A percentile compares a stretch with the other conserved stretches of the same genome.
These are phyloP conservation scores for Pseudopithomyces maydicus DNA, from an alignment of 2,329 filamentous ascomycete genomes.

Conservation along the genomic window DNA sequence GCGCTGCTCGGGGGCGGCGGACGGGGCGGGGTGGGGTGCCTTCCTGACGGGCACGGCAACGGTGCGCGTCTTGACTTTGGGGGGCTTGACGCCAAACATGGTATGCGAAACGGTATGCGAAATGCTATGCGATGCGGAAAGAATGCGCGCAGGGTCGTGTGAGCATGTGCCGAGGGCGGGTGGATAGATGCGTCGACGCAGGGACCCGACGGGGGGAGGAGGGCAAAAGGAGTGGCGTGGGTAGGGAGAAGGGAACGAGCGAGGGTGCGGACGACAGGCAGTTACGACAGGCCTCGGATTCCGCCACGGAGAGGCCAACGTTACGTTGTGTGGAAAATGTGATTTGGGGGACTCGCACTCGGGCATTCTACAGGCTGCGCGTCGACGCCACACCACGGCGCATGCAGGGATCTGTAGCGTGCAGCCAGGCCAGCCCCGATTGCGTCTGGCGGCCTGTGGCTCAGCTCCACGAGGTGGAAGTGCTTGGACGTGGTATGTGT, in stretches of 20 bases:
- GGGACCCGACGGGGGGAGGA: constrained; percentile 9
- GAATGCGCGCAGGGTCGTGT: constrained; percentile 2
- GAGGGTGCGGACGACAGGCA: constrained; percentile 5
- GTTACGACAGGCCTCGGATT: background rate
- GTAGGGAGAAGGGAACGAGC: constrained; percentile 6
- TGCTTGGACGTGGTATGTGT: no score
- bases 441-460: no score
- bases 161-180: background rate
- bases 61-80: constrained; percentile 40
- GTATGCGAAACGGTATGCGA: no score
- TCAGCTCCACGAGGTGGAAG: no score
- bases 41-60: constrained; percentile 36
- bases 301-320: background rate
- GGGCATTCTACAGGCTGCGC: constrained; percentile 6
- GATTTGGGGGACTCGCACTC: background rate
- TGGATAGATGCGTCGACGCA: constrained; percentile 7
- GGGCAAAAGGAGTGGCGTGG: constrained; percentile 18
- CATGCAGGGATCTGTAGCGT: constrained; percentile 4
- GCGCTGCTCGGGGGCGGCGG: constrained; percentile 30
- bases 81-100: constrained; percentile 38
- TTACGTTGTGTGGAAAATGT: background rate
- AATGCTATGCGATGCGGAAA: constrained; percentile 9
- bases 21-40: constrained; percentile 16
- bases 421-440: background rate
- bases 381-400: background rate